Conservation (phyloP, 2,329 filamentous ascomycete species). For the Microdochium trichocladiopsis region DNA sequence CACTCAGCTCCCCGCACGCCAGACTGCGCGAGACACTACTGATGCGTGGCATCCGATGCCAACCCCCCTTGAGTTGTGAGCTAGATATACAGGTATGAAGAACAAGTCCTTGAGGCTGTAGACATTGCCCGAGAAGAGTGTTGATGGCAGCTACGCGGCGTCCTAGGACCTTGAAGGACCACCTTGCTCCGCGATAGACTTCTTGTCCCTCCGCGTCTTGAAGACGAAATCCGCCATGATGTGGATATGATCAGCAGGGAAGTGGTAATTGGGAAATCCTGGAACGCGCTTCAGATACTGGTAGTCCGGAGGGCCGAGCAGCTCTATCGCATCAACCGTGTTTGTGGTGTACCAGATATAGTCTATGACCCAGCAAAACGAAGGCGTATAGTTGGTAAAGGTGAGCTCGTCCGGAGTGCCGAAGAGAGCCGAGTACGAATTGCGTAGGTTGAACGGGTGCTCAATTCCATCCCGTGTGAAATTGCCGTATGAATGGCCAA, state of each 20-base stretch:
- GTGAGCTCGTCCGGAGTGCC: conserved; percentile 77
- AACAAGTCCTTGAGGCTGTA: not conserved
- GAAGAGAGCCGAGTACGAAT: conserved; percentile 76
- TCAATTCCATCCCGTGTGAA: conserved; percentile 89
- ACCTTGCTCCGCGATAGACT: conserved; percentile 22
- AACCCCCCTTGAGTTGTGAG: not conserved
- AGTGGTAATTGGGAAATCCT: conserved; percentile 90
- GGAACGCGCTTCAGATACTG: conserved; percentile 81
- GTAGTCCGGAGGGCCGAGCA: conserved; percentile 81
- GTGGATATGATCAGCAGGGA: conserved; percentile 87
- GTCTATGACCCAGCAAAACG: conserved; percentile 88
- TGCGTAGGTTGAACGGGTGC: conserved; percentile 90
- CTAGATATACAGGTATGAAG: not conserved
- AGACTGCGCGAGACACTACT: not conserved
- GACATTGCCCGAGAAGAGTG: not conserved
- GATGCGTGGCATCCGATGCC: not conserved
- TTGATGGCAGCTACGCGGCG: not conserved
- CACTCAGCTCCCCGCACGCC: not conserved
- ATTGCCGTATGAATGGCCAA: conserved; percentile 79
- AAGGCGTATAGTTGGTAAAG: conserved; percentile 95
- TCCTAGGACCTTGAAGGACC: conserved; percentile 10
- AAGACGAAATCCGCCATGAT: conserved; percentile 85
- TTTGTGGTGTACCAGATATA: conserved; percentile 98
- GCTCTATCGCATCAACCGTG: conserved; percentile 71
- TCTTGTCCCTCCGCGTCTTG: conserved; percentile 80